Base-by-base conservation (phyloP, 176 grass and related monocot species). In the Juncus effusus region DNA sequence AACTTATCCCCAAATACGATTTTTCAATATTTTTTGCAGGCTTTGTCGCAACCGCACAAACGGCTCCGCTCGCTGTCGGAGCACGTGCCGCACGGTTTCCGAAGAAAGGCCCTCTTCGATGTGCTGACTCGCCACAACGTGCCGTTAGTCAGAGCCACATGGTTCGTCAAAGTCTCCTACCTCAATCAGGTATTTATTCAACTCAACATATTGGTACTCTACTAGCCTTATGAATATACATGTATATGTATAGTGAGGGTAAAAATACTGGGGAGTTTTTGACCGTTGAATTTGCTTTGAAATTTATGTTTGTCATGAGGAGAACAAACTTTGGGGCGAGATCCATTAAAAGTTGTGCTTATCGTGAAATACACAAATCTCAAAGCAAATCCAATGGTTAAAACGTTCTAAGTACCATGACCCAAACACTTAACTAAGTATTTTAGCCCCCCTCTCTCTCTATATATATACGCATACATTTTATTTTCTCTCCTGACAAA, bases 151-250 rank as follows among this genome's bases (percentile, higher is more conserved):
- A 88, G 95, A 84, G 95, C 95, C 54, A 90, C 95, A 58, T 99
- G 95, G 95, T 99, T 99, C 82, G 85, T 94, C 61, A 99, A 99
- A 90, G 95, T 99, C 56, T 90, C 86, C 35, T 99, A 99, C 83
- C 95, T 99, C 61, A 99, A 99, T 85, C 95, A 99, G 89, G 95
- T 99, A 69, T 77, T 75, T 14, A 75, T 52, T 56, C 56, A 55
- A 49, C 62, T 77, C 19, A 28, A 28, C 19, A 38, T 68, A 56
- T 49, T 74, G 57, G 65, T 74, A 38, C 52, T 70, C 52, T 74
- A 56, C 62, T 64, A 69, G 28, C 19, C 74, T 74, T 28, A 37
- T 15, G 7, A 3, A 28, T 28, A 28, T 28, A 28, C 19, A 28
- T 28, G 19, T 28, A 28, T 28, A 28, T 28, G 1, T 28, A 28